These are phyloP conservation scores for Colletotrichum gloeosporioides DNA, from an alignment of 2,329 filamentous ascomycete species.

Conservation along the genomic window DNA sequence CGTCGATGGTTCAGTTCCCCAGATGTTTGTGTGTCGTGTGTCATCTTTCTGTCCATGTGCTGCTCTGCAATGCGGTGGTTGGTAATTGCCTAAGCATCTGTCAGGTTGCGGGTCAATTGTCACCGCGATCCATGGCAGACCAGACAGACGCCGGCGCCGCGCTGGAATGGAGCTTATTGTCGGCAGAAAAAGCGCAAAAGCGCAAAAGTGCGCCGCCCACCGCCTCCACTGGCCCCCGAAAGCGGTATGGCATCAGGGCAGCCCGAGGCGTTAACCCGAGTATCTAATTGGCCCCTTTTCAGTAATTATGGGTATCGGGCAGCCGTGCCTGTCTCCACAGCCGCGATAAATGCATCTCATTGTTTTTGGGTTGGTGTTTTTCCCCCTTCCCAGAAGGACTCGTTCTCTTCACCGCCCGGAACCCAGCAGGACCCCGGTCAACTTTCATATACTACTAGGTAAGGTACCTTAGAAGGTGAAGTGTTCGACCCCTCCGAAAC, in stretches of 20 bases:
- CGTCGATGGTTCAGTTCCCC: background rate
- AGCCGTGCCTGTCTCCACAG: background rate
- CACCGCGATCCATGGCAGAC: background rate
- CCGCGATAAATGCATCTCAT: background rate
- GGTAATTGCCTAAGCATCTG: background rate
- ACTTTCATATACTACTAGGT: background rate
- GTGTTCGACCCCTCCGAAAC: background rate
- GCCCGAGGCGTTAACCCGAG: background rate
- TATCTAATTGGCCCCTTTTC: background rate
- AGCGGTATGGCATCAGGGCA: slow-evolving; percentile 21
- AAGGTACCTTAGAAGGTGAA: background rate
- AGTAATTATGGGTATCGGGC: background rate
- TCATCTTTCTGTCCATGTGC: background rate
- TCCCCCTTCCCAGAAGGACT: background rate
- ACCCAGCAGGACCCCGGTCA: background rate
- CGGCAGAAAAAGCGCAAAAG: slow-evolving; percentile 13
- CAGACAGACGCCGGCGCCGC: background rate
- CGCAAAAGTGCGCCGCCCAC: slow-evolving; percentile 16
- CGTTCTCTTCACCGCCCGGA: slow-evolving; percentile 3
- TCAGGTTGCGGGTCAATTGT: background rate
- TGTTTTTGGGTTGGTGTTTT: background rate
- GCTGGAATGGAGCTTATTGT: background rate
- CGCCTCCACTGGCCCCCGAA: slow-evolving; percentile 10
- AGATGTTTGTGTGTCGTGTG: background rate
- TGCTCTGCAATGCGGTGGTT: background rate